Evolutionary conservation across 2,329 filamentous ascomycete genomes (phyloP).

Genomic region (Xylogone sp.): DNA sequence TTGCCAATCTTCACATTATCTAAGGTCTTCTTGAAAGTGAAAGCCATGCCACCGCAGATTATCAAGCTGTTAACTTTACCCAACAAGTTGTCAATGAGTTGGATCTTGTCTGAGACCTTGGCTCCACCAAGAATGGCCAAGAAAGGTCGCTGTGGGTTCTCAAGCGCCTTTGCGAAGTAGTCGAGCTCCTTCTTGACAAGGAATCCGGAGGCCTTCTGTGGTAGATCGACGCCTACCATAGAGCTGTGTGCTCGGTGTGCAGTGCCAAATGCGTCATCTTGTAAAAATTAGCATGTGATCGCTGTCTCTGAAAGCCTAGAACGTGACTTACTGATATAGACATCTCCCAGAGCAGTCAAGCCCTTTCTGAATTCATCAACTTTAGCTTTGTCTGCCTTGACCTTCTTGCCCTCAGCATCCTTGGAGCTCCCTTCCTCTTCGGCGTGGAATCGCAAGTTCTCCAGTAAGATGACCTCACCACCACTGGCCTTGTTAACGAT

Average conservation of each 20-base stretch:
- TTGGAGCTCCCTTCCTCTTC: constrained; percentile 98
- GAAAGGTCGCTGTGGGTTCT: constrained; percentile 91
- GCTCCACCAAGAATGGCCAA: constrained; percentile 96
- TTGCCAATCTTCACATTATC: constrained; percentile 85
- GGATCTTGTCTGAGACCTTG: constrained; percentile 99
- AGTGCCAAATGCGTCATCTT: constrained; percentile 97
- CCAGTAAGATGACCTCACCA: constrained; percentile 84
- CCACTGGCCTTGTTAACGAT: constrained; percentile 77
- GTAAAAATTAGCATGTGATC: constrained; percentile 11
- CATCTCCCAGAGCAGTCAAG: constrained; percentile 87
- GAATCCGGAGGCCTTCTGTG: constrained; percentile 96
- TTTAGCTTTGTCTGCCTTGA: constrained; percentile 92
- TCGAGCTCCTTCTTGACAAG: constrained; percentile 99
- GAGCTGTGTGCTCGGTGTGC: constrained; percentile 98
- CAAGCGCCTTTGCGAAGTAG: constrained; percentile 96
- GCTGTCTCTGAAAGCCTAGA: background rate
- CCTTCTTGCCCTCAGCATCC: constrained; percentile 92
- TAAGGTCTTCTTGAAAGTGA: constrained; percentile 99
- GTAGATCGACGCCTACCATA: constrained; percentile 95
- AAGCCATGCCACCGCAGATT: constrained; percentile 97
- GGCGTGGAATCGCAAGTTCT: constrained; percentile 97
- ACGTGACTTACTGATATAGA: constrained; percentile 80
- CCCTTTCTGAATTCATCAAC: constrained; percentile 94
- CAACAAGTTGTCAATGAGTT: constrained; percentile 97
- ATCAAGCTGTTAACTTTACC: constrained; percentile 97